Conservation (phyloP, 1,139 yeast species). For the Citeromyces siamensis region DNA sequence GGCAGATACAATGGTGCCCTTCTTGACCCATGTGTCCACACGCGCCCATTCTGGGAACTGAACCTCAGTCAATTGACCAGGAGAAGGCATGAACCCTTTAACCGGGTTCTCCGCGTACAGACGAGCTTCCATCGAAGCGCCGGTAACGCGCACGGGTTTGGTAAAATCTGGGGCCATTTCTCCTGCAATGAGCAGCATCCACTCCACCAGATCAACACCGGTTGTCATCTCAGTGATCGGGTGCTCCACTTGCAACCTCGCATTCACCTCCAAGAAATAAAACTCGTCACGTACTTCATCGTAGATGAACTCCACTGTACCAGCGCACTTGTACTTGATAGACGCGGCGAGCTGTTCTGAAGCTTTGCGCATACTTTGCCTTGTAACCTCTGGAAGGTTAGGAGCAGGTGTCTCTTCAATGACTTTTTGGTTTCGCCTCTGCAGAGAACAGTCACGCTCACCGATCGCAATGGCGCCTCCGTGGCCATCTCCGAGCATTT, state of each 20-base stretch:
- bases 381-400: slow-evolving; percentile 67
- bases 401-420: slow-evolving; percentile 99
- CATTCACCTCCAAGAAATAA: slow-evolving; percentile 91
- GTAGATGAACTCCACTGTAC: slow-evolving; percentile 92
- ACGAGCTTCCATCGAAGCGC: slow-evolving; percentile 95
- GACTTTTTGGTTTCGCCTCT: slow-evolving; percentile 91
- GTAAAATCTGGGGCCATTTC: slow-evolving; percentile 72
- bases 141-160: slow-evolving; percentile 46
- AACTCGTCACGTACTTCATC: slow-evolving; percentile 79
- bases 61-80: slow-evolving; percentile 86
- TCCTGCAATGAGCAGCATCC: slow-evolving; percentile 93
- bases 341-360: slow-evolving; percentile 73
- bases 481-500: slow-evolving; percentile 89
- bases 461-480: slow-evolving; percentile 91
- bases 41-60: slow-evolving; percentile 83
- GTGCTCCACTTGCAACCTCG: slow-evolving; percentile 95
- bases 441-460: slow-evolving; percentile 95
- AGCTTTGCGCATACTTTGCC: slow-evolving; percentile 65
- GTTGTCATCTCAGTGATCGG: slow-evolving; percentile 95
- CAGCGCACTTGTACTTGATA: slow-evolving; percentile 90
- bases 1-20: slow-evolving; percentile 83
- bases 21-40: slow-evolving; percentile 86
- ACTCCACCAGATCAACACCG: slow-evolving; percentile 87
- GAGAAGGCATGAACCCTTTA: slow-evolving; percentile 89
- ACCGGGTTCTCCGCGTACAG: slow-evolving; percentile 95